A percentile compares a stretch with the other conserved stretches of the same genome.
phyloP scores from a whole-genome alignment of 1,284 basidiomycete genomes.

The Chalciporus sp. region DNA sequence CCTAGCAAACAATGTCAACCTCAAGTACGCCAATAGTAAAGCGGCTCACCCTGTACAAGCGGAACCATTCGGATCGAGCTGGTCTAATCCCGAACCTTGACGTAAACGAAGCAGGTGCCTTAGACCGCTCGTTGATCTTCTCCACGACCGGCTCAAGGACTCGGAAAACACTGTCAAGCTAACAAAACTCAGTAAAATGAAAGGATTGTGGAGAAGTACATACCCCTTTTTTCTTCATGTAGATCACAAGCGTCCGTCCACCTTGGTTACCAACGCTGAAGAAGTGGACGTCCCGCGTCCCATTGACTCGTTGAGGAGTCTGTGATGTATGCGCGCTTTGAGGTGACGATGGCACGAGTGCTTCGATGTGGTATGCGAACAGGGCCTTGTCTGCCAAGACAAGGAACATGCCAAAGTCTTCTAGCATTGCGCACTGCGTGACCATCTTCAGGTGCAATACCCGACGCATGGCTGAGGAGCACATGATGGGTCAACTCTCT shows the following conservation, averaged over 20 bases:
- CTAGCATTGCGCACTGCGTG: constrained; percentile 92
- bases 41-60: constrained; percentile 70
- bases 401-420: constrained; percentile 94
- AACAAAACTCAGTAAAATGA: constrained; percentile 8
- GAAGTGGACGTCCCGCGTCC: constrained; percentile 89
- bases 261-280: constrained; percentile 90
- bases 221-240: constrained; percentile 95
- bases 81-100: constrained; percentile 75
- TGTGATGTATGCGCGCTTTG: constrained; percentile 63
- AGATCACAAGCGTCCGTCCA: constrained; percentile 87
- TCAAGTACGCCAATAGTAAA: constrained; percentile 15
- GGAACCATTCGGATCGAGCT: constrained; percentile 89
- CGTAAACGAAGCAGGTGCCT: constrained; percentile 66
- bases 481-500: not conserved
- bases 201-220: constrained; percentile 27
- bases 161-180: constrained; percentile 89
- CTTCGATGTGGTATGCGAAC: constrained; percentile 93
- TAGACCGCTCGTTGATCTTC: constrained; percentile 78
- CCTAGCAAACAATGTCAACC: constrained; percentile 40
- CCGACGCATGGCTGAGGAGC: constrained; percentile 71
- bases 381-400: constrained; percentile 89
- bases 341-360: constrained; percentile 86
- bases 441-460: constrained; percentile 90
- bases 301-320: constrained; percentile 86
- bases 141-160: constrained; percentile 91